Evolutionary conservation across 805 yeast genomes (phyloP).

Genomic region (Yarrowia yakushimensis): DNA sequence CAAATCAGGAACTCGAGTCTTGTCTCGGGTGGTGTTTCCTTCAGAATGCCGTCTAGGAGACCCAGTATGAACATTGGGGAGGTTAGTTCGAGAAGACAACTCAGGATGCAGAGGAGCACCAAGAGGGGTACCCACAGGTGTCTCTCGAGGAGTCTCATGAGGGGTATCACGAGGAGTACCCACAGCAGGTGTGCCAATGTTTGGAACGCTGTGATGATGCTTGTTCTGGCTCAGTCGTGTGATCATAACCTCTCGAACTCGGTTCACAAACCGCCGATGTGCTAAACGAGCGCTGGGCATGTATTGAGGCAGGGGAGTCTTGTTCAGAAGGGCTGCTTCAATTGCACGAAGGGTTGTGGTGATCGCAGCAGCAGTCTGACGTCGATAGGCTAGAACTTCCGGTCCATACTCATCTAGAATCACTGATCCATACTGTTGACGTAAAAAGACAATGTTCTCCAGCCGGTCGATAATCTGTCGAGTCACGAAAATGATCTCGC

Average conservation of each 20-base stretch:
- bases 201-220: slow-evolving; percentile 2
- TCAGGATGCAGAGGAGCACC: neutral
- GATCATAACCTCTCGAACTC: slow-evolving; percentile 42
- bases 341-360: slow-evolving; percentile 43
- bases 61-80: neutral
- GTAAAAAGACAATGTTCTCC: slow-evolving; percentile 45
- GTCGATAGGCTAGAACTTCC: slow-evolving; percentile 44
- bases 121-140: neutral
- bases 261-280: slow-evolving; percentile 45
- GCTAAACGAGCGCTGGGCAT: slow-evolving; percentile 50
- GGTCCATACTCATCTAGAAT: slow-evolving; percentile 45
- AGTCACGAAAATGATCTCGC: slow-evolving; percentile 46
- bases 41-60: neutral
- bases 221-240: neutral
- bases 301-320: slow-evolving; percentile 50
- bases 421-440: slow-evolving; percentile 47
- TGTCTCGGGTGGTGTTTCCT: neutral
- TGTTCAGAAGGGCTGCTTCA: slow-evolving; percentile 44
- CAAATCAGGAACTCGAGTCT: neutral
- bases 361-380: slow-evolving; percentile 46
- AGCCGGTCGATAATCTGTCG: slow-evolving; percentile 48
- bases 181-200: slow-evolving; percentile 7
- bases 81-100: slow-evolving; percentile 1
- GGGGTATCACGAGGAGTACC: slow-evolving; percentile 8
- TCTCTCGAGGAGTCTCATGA: neutral